Conservation (phyloP, 257 asterid species). For the Penstemon eatonii region DNA sequence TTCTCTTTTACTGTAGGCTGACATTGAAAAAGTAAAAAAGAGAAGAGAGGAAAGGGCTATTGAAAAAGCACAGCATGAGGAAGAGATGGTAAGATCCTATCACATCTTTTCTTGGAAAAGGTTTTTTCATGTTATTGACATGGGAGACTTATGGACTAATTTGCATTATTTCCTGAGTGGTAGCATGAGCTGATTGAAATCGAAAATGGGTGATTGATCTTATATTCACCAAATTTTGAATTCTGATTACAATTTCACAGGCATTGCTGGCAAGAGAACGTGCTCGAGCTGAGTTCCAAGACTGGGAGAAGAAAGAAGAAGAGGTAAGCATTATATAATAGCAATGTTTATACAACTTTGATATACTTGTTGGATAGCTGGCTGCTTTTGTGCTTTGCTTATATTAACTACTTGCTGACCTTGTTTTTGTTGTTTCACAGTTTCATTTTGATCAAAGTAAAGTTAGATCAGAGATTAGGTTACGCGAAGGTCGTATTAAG, state of each 20-base stretch:
- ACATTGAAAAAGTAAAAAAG: conserved; percentile 90
- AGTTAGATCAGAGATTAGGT: conserved; percentile 84
- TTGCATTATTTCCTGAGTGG: background rate
- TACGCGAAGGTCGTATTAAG: conserved; percentile 90
- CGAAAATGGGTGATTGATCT: background rate
- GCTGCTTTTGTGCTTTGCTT: conserved; percentile 2
- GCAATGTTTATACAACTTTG: conserved; percentile 10
- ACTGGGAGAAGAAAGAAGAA: conserved; percentile 99
- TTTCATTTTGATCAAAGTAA: conserved; percentile 98
- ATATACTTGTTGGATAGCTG: conserved; percentile 6
- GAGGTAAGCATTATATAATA: conserved; percentile 48
- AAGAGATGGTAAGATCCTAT: conserved; percentile 71
- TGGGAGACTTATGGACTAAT: conserved; percentile 16
- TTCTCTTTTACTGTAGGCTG: conserved; percentile 56
- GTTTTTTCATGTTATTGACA: conserved; percentile 16
- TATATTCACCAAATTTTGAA: conserved; percentile 9
- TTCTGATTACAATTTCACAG: conserved; percentile 34
- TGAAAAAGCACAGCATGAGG: conserved; percentile 96
- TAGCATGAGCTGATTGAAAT: too few relatives aligned
- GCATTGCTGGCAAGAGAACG: conserved; percentile 91
- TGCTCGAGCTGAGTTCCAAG: conserved; percentile 96
- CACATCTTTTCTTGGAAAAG: conserved; percentile 14
- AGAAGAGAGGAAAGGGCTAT: conserved; percentile 96
- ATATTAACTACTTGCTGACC: conserved; percentile 22
- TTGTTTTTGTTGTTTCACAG: conserved; percentile 43